phyloP scores from a whole-genome alignment of 768 basidiomycete species.

The Pisolithus albus region DNA sequence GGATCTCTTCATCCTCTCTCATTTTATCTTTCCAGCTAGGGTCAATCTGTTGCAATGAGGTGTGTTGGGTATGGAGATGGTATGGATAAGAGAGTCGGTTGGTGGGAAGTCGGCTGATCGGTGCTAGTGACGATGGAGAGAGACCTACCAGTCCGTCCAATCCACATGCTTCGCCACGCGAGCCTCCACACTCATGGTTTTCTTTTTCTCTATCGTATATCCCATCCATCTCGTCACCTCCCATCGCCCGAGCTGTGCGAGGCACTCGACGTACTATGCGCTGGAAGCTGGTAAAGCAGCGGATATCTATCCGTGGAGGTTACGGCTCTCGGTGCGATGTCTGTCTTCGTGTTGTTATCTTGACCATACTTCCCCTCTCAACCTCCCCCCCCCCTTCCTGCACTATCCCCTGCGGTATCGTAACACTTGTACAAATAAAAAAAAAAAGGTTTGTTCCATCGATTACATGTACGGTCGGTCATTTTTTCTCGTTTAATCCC shows the following conservation, averaged over 20 bases:
- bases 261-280: not conserved
- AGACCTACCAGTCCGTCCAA: conserved; percentile 31
- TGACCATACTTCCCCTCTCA: not conserved
- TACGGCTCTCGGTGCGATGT: not conserved
- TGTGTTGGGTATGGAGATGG: not conserved
- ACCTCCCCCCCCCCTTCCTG: too few relatives aligned
- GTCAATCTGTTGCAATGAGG: too few relatives aligned
- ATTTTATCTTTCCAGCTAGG: conserved; percentile 12
- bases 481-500: conserved; percentile 6
- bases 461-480: conserved; percentile 25
- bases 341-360: not conserved
- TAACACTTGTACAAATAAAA: conserved; percentile 16
- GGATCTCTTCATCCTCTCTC: conserved; percentile 25
- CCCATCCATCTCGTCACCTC: not conserved
- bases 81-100: not conserved
- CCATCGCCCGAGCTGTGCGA: not conserved
- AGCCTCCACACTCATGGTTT: conserved; percentile 13
- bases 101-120: not conserved
- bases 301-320: not conserved
- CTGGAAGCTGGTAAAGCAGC: not conserved
- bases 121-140: conserved; percentile 18
- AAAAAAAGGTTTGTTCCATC: conserved; percentile 5
- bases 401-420: conserved; percentile 4
- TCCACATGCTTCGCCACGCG: conserved; percentile 20
- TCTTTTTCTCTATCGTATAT: conserved; percentile 5